A percentile compares a stretch with the other conserved stretches of the same genome.
phyloP scores from a whole-genome alignment of 1,139 yeast genomes.

The Zygoascus sp. region DNA sequence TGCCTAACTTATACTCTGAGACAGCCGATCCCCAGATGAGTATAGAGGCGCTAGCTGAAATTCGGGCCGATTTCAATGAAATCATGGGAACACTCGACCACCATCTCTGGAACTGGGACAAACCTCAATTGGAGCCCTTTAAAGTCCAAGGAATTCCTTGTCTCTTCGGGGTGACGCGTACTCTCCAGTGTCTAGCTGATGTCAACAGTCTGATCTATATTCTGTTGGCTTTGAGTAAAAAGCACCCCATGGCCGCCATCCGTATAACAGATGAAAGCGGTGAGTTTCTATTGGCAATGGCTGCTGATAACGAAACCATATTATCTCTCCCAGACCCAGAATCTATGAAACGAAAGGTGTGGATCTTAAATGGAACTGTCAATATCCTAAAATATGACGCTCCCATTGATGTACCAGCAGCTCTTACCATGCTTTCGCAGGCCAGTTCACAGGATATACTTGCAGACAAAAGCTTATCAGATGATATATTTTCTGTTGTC shows the following conservation, averaged over 20 bases:
- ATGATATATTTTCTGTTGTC: not conserved
- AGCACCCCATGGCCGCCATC: constrained; percentile 40
- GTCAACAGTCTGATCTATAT: constrained; percentile 45
- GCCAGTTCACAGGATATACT: not conserved
- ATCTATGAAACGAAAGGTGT: constrained; percentile 3
- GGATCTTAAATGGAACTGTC: not conserved
- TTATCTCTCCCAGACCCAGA: not conserved
- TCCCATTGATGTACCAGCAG: not conserved
- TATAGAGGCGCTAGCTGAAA: not conserved
- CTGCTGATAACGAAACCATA: constrained; percentile 18
- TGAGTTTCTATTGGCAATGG: constrained; percentile 52
- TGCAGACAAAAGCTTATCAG: not conserved
- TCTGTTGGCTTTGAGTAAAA: constrained; percentile 38
- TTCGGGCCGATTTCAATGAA: not conserved
- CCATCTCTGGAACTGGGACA: constrained; percentile 10
- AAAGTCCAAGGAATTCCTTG: constrained; percentile 27
- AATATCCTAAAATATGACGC: not conserved
- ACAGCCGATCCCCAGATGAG: not conserved
- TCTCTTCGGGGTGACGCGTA: constrained; percentile 43
- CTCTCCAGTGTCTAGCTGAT: constrained; percentile 45
- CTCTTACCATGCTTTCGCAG: not conserved
- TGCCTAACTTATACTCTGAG: not conserved
- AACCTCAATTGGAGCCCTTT: constrained; percentile 5
- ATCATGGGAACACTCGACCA: not conserved
- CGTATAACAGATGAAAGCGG: constrained; percentile 53